Evolutionary conservation across 805 yeast species (phyloP).

Genomic region (Nakazawaea anatomiae): DNA sequence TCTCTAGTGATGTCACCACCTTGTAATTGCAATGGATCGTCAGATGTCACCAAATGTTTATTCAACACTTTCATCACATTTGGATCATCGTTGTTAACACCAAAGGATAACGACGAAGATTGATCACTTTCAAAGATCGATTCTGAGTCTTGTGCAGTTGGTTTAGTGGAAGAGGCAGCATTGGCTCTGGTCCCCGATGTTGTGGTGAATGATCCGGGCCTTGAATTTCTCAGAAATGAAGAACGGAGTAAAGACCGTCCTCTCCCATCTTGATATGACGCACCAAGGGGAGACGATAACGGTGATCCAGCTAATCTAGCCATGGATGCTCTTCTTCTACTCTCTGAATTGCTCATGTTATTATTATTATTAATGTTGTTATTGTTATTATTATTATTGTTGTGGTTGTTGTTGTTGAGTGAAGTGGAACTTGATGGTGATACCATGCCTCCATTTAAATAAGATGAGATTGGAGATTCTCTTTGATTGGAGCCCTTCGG

Average conservation of each 20-base stretch:
- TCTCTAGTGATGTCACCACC: conserved; percentile 51
- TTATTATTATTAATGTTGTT: neutral
- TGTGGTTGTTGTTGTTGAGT: neutral
- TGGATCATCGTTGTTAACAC: conserved; percentile 24
- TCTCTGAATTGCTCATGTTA: conserved; percentile 4
- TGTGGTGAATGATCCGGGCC: conserved; percentile 10
- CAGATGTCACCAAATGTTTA: conserved; percentile 30
- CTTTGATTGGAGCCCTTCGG: conserved; percentile 1
- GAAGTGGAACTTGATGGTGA: neutral
- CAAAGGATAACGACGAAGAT: conserved; percentile 16
- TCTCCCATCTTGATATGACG: conserved; percentile 12
- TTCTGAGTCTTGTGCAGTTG: conserved; percentile 18
- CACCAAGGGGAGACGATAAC: conserved; percentile 2
- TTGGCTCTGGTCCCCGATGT: conserved; percentile 11
- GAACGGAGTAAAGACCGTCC: conserved; percentile 8
- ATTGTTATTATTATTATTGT: neutral
- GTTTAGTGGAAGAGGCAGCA: conserved; percentile 8
- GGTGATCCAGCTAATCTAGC: conserved; percentile 27
- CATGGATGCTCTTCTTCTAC: conserved; percentile 25
- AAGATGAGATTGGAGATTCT: conserved; percentile 10
- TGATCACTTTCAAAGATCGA: conserved; percentile 14
- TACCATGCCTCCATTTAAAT: conserved; percentile 4
- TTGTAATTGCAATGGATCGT: conserved; percentile 30
- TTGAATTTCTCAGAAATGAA: conserved; percentile 3
- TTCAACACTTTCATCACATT: conserved; percentile 25